Evolutionary conservation across 129 eudicot genomes (phyloP).

Genomic region (Smallanthus sonchifolius): DNA sequence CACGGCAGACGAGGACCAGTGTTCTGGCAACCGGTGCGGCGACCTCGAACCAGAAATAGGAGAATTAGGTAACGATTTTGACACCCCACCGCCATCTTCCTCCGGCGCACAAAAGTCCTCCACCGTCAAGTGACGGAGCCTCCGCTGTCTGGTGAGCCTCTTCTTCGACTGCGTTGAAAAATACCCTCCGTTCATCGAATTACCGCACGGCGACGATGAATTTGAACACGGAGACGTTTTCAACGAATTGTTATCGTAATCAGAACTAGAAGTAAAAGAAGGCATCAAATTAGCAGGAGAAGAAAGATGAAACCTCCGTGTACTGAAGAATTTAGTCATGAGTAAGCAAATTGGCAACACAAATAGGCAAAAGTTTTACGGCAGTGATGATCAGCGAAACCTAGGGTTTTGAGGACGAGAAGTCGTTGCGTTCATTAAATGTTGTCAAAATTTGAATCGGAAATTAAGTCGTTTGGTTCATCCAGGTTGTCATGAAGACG

Average conservation of each 20-base stretch:
- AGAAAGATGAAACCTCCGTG: constrained; percentile 29
- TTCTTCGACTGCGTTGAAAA: constrained; percentile 29
- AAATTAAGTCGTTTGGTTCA: constrained; percentile 17
- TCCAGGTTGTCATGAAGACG: constrained; percentile 23
- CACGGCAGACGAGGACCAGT: constrained; percentile 65
- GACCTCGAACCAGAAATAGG: constrained; percentile 39
- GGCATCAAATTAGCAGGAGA: constrained; percentile 40
- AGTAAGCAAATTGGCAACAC: neutral
- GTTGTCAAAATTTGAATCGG: constrained; percentile 37
- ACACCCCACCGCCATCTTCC: constrained; percentile 9
- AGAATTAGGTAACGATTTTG: constrained; percentile 54
- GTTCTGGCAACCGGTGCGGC: constrained; percentile 22
- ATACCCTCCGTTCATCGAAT: constrained; percentile 22
- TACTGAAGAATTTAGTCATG: constrained; percentile 32
- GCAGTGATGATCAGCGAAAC: neutral
- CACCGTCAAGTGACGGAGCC: constrained; percentile 42
- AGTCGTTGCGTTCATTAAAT: constrained; percentile 23
- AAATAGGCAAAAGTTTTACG: neutral
- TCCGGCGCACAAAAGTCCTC: constrained; percentile 35
- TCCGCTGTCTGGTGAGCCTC: constrained; percentile 50
- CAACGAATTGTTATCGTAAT: neutral
- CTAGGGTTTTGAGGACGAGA: neutral
- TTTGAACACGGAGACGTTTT: constrained; percentile 36
- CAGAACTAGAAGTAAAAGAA: constrained; percentile 14
- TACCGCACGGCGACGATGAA: constrained; percentile 34